phyloP scores from a whole-genome alignment of 2,329 filamentous ascomycete species.

The Fusarium praegraminearum region DNA sequence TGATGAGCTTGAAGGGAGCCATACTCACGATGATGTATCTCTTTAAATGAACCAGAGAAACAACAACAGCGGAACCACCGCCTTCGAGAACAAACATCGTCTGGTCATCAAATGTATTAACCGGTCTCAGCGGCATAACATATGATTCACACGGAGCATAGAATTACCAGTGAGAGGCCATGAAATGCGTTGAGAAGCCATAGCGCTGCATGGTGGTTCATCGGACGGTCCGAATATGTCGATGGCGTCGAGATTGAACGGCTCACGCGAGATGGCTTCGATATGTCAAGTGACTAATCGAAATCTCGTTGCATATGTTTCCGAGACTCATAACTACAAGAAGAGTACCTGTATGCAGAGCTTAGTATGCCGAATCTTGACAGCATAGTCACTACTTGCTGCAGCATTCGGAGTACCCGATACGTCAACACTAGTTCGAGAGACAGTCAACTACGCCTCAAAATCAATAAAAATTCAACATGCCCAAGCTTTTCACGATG shows the following conservation, averaged over 20 bases:
- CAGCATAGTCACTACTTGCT: slow-evolving; percentile 1
- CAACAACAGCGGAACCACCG: slow-evolving; percentile 19
- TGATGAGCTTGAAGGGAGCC: not conserved
- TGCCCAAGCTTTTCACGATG: not conserved
- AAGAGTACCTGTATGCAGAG: not conserved
- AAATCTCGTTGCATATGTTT: not conserved
- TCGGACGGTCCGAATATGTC: slow-evolving; percentile 32
- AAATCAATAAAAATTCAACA: not conserved
- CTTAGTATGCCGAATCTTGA: not conserved
- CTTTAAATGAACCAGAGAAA: slow-evolving; percentile 15
- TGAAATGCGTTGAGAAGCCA: slow-evolving; percentile 12
- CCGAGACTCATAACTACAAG: not conserved
- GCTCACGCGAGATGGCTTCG: not conserved
- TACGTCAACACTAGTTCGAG: not conserved
- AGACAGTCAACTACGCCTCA: not conserved
- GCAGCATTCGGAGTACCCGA: slow-evolving; percentile 14
- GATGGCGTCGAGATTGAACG: slow-evolving; percentile 6
- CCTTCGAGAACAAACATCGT: not conserved
- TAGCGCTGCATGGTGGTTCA: slow-evolving; percentile 2
- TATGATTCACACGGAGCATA: not conserved
- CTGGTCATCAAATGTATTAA: slow-evolving; percentile 1
- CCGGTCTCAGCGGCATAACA: slow-evolving; percentile 24
- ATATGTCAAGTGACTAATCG: not conserved
- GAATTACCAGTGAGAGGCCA: slow-evolving; percentile 4
- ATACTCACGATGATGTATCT: not conserved